Evolutionary conservation across 345 rosid species (phyloP).

Genomic region (Rhodamnia rubescens): DNA sequence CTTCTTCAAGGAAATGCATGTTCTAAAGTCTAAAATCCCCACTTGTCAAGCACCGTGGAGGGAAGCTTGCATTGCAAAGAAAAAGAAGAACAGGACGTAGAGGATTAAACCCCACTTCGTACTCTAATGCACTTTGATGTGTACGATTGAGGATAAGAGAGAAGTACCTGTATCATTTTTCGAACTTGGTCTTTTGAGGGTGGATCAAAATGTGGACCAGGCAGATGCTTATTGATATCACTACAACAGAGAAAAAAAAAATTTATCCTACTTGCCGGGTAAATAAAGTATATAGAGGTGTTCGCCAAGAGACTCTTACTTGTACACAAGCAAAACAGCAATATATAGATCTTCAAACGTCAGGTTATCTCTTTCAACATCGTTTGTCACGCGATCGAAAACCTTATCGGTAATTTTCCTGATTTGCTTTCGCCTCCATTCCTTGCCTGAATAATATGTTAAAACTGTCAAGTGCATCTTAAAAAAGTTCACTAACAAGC

Average conservation of each 20-base stretch:
- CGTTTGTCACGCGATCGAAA: constrained; percentile 33
- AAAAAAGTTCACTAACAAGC: background rate
- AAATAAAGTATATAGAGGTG: background rate
- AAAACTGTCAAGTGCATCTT: background rate
- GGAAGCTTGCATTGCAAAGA: background rate
- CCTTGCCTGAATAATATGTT: constrained; percentile 39
- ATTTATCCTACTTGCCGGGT: background rate
- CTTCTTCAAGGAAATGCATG: background rate
- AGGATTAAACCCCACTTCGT: background rate
- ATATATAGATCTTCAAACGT: constrained; percentile 81
- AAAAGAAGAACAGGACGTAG: background rate
- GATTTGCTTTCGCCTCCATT: constrained; percentile 71
- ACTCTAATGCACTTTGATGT: background rate
- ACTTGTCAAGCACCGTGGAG: background rate
- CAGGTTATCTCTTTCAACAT: constrained; percentile 45
- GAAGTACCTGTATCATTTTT: constrained; percentile 48
- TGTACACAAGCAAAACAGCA: constrained; percentile 75
- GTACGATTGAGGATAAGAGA: background rate
- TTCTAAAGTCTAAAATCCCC: background rate
- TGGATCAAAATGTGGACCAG: constrained; percentile 97
- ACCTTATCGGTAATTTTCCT: constrained; percentile 55
- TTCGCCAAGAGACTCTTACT: constrained; percentile 25
- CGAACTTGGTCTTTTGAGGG: constrained; percentile 63
- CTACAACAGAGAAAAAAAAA: constrained; percentile 15
- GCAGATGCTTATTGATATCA: constrained; percentile 78